Conservation (phyloP, 2,329 filamentous ascomycete genomes). For the Penicillium sp. region DNA sequence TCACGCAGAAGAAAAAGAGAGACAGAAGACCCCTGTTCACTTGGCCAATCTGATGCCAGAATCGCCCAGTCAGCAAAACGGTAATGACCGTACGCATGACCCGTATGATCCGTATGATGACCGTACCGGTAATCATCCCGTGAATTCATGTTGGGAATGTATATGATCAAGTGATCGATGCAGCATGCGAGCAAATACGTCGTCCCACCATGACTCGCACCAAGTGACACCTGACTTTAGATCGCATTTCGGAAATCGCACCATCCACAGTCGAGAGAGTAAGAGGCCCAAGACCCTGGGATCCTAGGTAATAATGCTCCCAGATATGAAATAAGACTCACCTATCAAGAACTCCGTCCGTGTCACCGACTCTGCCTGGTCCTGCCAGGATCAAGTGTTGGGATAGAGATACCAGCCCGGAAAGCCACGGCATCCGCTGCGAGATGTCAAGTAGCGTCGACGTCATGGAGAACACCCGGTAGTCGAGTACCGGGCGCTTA, state of each 20-base stretch:
- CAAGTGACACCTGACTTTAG: conserved; percentile 27
- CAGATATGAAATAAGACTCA: conserved; percentile 51
- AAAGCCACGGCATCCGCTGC: conserved; percentile 84
- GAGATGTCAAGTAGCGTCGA: conserved; percentile 68
- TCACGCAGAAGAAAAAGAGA: conserved; percentile 13
- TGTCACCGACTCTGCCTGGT: conserved; percentile 67
- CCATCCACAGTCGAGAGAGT: conserved; percentile 28
- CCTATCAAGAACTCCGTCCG: conserved; percentile 81
- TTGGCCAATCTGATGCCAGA: conserved; percentile 16
- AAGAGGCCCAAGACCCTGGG: conserved; percentile 13
- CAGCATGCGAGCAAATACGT: conserved; percentile 49
- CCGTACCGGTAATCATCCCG: conserved; percentile 12
- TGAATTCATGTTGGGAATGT: background rate
- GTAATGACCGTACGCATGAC: conserved; percentile 26
- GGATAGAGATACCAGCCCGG: conserved; percentile 66
- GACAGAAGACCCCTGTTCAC: conserved; percentile 2
- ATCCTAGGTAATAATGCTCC: conserved; percentile 12
- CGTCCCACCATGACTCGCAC: conserved; percentile 25
- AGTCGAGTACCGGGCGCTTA: conserved; percentile 64
- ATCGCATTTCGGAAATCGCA: conserved; percentile 32
- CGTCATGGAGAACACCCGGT: conserved; percentile 69
- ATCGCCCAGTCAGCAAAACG: conserved; percentile 12
- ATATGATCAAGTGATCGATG: conserved; percentile 56
- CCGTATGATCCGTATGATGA: conserved; percentile 25
- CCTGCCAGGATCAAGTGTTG: conserved; percentile 70